Evolutionary conservation across 495 filamentous ascomycete genomes (phyloP), one percentile per base, ranked within the genome.

Genomic region (Aspergillus leporis): DNA sequence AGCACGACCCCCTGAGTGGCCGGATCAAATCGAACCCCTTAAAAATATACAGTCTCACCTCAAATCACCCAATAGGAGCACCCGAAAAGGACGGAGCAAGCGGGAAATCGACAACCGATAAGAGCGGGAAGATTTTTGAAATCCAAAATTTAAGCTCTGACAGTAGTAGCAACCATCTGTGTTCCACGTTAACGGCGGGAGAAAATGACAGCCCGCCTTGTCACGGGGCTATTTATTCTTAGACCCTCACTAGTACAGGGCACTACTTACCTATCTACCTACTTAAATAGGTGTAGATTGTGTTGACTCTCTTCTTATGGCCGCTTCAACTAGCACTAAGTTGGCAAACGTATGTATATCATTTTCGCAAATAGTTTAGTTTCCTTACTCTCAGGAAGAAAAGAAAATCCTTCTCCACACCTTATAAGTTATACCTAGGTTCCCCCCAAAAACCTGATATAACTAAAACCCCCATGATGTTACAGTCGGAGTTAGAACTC

Each of bases 1-100:
- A 23, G 43, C 43, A 47, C 43, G 4, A n/a, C 18, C 43, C 36
- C 51, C 34, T 41, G 51, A 53, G 32, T 53, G 51, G 51, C 22
- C 51, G 51, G 51, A 53, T 8, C 51, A 41, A 40, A 53, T 40
- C 51, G 51, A 32, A 25, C 32, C 23, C 41, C 22, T 18, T 22
- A 46, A 46, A 46, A 47, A 23, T 1, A 22, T 47, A 3, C 36
- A 40, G 25, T 28, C 25, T 28, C 25, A 12, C 3, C 10, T n/a
- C 36, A n/a, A 40, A 40, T n/a, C 36, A 40, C 10, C 16, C 12
- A 40, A 40, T 40, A 2, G 9, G 36, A 12, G 10, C 12, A 3
- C 10, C 36, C 9, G 3, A 2, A 40, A 4, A 40, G 3, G 25
- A 3, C 25, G 25, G 25, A 43, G 2, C 16, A 3, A 43, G 18